Base-by-base conservation (phyloP, 192 early-diverging fungal genomes). In the Globomyces pollinis-pini region DNA sequence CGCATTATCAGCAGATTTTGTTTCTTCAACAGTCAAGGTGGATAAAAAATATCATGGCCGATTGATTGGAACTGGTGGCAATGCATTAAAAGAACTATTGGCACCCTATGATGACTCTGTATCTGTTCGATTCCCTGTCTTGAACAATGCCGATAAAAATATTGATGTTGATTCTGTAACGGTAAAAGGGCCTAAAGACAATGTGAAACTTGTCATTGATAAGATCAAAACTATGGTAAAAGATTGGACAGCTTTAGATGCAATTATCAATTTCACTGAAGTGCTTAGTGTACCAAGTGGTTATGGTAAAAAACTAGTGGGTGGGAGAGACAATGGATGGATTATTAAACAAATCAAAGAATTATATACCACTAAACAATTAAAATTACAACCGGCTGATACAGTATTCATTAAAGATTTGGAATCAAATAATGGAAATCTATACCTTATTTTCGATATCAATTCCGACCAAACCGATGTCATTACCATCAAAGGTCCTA, bases 31-130 rank as follows among this genome's bases (percentile, higher is more conserved):
- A 1, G 61, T 90, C 23, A 62, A 58, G 1, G 77, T 96, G 9
- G 88, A 90, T 38, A 63, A 75, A 30, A 79, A 79, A 63, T 88
- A 84, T 61, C 96, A 99, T 70, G 75, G 78, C 3, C 61, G 73
- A 15, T 73, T 99, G 45, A 86, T 86, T 76, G 92, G 92, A 1
- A 61, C 83, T 52, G 80, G 79, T 55, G 85, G 89, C 2, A 72
- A 80, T 7, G 86, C 83, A 13, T 71, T 93, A 58, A 87, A 86
- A 53, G 80, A 81, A 18, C 77, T 96, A 39, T 69, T 89, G 33
- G 67, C 73, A 1, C 71, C 79, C 2, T 73, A 74, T 53, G 78
- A 83, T 23, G 72, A 81, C 26, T 69, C 84, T 29, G 87, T 86
- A 13, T 79, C 70, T 20, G 78, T 98, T 21, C 84, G 80, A 29